Conservation (phyloP, 192 early-diverging fungal genomes). For the Rhizoclosmatium globosum region DNA sequence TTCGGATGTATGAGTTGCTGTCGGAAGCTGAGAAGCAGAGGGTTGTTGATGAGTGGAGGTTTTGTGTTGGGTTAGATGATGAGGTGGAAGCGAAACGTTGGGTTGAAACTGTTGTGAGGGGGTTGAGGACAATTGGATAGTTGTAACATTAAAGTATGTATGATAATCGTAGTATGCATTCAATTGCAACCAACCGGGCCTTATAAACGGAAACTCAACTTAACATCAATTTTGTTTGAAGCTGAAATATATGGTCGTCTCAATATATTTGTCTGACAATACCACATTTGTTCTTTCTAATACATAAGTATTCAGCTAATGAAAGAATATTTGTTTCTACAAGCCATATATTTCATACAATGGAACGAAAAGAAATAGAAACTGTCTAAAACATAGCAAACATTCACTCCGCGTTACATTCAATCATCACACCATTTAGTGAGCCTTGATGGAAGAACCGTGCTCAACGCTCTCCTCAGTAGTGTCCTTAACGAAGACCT, state of each 20-base stretch:
- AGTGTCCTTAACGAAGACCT: conserved; percentile 31
- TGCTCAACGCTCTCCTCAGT: conserved; percentile 19
- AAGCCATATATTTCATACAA: too few relatives aligned
- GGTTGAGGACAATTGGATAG: neutral
- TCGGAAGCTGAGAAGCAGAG: neutral
- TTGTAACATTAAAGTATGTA: neutral
- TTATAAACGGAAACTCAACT: neutral
- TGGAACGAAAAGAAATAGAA: too few relatives aligned
- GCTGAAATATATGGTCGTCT: neutral
- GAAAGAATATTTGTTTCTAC: too few relatives aligned
- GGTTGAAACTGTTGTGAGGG: neutral
- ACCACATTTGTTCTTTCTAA: too few relatives aligned
- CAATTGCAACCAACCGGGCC: neutral
- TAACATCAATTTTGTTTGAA: neutral
- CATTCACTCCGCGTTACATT: too few relatives aligned
- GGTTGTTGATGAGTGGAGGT: neutral
- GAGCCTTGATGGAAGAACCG: conserved; percentile 5
- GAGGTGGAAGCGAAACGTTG: neutral
- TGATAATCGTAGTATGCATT: neutral
- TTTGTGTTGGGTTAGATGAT: neutral
- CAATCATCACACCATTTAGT: too few relatives aligned
- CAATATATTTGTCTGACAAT: neutral
- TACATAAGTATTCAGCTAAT: too few relatives aligned
- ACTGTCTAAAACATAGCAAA: too few relatives aligned
- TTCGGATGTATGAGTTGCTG: neutral